Evolutionary conservation across 1,284 basidiomycete genomes (phyloP), one percentile per base, ranked within the genome.

Genomic region (Apiotrichum siamense): DNA sequence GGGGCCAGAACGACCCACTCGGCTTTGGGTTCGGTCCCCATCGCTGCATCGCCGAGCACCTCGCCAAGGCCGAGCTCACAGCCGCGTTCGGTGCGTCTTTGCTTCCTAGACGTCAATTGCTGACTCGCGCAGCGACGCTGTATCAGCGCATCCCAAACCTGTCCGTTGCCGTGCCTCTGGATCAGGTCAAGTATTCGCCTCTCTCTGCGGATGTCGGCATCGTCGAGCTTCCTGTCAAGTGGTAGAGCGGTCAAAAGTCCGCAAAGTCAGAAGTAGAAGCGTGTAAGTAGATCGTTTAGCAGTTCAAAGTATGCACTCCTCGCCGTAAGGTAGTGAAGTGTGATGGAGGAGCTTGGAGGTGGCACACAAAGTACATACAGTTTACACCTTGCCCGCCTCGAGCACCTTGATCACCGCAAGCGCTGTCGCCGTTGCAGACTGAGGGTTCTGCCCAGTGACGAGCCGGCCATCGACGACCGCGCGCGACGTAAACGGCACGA

Each of bases 361-460:
- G n/a, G n/a, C n/a, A n/a, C n/a, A n/a, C n/a, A n/a, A n/a, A n/a
- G n/a, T n/a, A n/a, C n/a, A n/a, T n/a, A n/a, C n/a, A 21, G 9
- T 37, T 13, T 20, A 20, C 7, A 10, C 20, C 36, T 20, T 7
- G 36, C 2, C 12, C 33, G 35, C 20, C 37, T 38, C 37, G 38
- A 47, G 46, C 3, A 47, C 46, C 17, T 40, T 12, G 12, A 40
- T 31, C 17, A 47, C 27, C 46, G 32, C 40, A 17, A 25, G 7
- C 1, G 46, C 46, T 15, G 46, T 47, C 17, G 17, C 46, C 10
- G 31, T 40, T 3, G 46, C 46, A 20, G 46, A 47, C 21, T 47
- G 46, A 17, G 52, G 52, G 26, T 54, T 54, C 38, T 40, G 37
- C n/a, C 52, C 52, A 3, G 52, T 54, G 37, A 54, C 52, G 24